These are phyloP conservation scores for Penicillium tannophilum DNA, from an alignment of 495 filamentous ascomycete species.

Conservation along the genomic window DNA sequence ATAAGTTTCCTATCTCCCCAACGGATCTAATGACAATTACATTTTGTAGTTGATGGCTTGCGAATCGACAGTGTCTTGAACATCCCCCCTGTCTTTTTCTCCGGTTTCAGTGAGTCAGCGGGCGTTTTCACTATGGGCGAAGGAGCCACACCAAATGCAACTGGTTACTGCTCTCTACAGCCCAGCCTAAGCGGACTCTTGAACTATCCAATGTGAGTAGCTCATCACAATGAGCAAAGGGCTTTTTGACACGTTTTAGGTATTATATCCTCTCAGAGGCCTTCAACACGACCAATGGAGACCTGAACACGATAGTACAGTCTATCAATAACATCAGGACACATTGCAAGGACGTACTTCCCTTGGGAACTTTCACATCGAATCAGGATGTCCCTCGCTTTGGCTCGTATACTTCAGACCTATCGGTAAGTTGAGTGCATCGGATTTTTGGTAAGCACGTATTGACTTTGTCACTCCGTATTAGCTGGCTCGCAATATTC, in stretches of 20 bases:
- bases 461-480: conserved; percentile 23
- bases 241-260: conserved; percentile 64
- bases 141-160: conserved; percentile 59
- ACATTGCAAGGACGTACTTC: conserved; percentile 53
- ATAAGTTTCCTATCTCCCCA: conserved; percentile 8
- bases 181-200: conserved; percentile 53
- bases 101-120: conserved; percentile 57
- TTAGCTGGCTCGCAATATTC: conserved; percentile 59
- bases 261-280: conserved; percentile 59
- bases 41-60: conserved; percentile 61
- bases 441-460: conserved; percentile 7
- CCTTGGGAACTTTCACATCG: conserved; percentile 68
- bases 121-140: conserved; percentile 68
- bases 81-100: conserved; percentile 63
- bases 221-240: conserved; percentile 24
- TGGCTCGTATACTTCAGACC: conserved; percentile 41
- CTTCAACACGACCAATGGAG: conserved; percentile 51
- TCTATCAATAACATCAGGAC: conserved; percentile 42
- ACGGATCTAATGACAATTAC: conserved; percentile 7
- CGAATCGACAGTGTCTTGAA: conserved; percentile 73
- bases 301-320: conserved; percentile 52
- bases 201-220: conserved; percentile 62
- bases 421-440: conserved; percentile 31
- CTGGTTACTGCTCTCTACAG: conserved; percentile 62
- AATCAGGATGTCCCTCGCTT: conserved; percentile 71